Percentiles rank a stretch among this genome's conserved stretches.
Evolutionary conservation across 768 basidiomycete species (phyloP).

Genomic region (Serpula lacrymans): DNA sequence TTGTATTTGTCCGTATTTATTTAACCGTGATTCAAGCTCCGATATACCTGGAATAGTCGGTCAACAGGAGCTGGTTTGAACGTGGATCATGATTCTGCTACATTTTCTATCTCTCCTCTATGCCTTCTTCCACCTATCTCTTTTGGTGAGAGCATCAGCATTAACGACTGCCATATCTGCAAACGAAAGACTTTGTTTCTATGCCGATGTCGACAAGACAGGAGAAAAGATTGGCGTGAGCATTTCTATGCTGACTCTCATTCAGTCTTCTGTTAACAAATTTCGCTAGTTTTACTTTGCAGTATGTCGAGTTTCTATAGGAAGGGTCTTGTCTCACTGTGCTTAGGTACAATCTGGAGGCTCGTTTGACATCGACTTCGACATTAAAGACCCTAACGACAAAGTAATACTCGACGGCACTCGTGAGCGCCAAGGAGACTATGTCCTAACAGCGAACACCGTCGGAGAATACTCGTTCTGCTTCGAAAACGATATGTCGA

Average conservation of each 20-base stretch:
- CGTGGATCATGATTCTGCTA: constrained; percentile 20
- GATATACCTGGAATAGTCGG: too few species aligned
- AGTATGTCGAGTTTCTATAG: constrained; percentile 43
- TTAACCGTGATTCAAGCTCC: too few species aligned
- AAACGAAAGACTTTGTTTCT: constrained; percentile 88
- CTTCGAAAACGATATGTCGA: constrained; percentile 97
- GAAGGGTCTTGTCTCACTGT: constrained; percentile 1
- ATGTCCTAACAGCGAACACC: constrained; percentile 90
- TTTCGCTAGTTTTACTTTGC: constrained; percentile 88
- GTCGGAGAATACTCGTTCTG: constrained; percentile 94
- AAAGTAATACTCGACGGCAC: constrained; percentile 84
- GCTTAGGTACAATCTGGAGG: constrained; percentile 92
- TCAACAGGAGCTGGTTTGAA: too few species aligned
- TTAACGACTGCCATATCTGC: constrained; percentile 76
- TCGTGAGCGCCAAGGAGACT: constrained; percentile 94
- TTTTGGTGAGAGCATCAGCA: constrained; percentile 51
- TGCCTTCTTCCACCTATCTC: constrained; percentile 28
- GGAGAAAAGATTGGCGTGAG: constrained; percentile 88
- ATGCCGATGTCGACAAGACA: constrained; percentile 92
- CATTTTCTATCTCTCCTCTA: constrained; percentile 26
- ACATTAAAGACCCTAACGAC: constrained; percentile 87
- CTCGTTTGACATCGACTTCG: constrained; percentile 93
- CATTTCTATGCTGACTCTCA: constrained; percentile 11
- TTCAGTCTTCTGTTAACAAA: constrained; percentile 8
- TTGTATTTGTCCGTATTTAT: too few species aligned